Evolutionary conservation across 176 grass and related monocot species (phyloP), one percentile per base, ranked within the genome.

Genomic region (Bromus sterilis): DNA sequence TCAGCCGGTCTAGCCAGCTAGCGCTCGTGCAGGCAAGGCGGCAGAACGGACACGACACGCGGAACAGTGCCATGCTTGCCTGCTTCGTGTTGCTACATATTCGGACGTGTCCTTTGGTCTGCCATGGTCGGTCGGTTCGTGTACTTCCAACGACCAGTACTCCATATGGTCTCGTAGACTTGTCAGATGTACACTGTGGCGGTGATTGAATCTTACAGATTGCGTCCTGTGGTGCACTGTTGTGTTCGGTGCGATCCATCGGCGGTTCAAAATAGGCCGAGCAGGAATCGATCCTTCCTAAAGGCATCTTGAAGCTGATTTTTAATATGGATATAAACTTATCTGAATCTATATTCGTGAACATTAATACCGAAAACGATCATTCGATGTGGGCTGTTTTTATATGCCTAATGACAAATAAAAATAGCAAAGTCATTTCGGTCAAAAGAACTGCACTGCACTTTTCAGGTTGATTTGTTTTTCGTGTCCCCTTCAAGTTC

Each of bases 171-270:
- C 74, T 48, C 55, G 67, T 62, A 77, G 68, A 36, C 67, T 65
- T 80, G 48, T 74, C 76, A 48, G 46, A 48, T 39, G 29, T 78
- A 78, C 74, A 78, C 64, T 48, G 36, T 74, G 6, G 37, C 23
- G 2, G n/a, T 2, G 37, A 37, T 87, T 41, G 71, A 68, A 29
- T 74, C 64, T 57, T 28, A 18, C 32, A 16, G 32, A 46, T 40
- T 80, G 78, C n/a, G n/a, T 25, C 62, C 34, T 31, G 79, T 23
- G 48, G 5, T 41, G 14, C 20, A 41, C 64, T 80, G 64, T 1
- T 40, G 3, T 20, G 12, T 55, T 21, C n/a, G n/a, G 48, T 8
- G 37, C 28, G 41, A 24, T 31, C 35, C 25, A 57, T 69, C 49
- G 11, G 48, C 31, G 41, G 25, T 57, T 69, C 46, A 57, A 34